phyloP scores from a whole-genome alignment of 2,329 filamentous ascomycete species.

The Clonostachys chloroleuca region DNA sequence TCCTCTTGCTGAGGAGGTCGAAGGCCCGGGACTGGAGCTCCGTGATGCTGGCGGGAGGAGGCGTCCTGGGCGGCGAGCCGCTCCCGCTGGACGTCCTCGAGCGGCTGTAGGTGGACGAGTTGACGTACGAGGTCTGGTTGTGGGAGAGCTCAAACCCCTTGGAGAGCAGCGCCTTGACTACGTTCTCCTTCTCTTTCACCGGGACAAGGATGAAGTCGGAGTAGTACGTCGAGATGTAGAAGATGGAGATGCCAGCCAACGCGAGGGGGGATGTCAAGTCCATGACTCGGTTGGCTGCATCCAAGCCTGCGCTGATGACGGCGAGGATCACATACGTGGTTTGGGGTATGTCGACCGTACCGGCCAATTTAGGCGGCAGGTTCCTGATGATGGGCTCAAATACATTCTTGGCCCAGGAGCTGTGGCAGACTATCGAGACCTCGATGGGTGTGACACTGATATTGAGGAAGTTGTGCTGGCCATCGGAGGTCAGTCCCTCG shows the following conservation, averaged over 20 bases:
- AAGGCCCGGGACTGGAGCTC: constrained; percentile 85
- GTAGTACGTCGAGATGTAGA: constrained; percentile 98
- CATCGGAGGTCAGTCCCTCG: constrained; percentile 43
- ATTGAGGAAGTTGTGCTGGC: constrained; percentile 85
- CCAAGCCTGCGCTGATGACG: constrained; percentile 83
- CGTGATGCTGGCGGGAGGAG: constrained; percentile 70
- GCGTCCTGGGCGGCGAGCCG: constrained; percentile 56
- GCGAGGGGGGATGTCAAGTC: constrained; percentile 89
- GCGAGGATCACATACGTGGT: constrained; percentile 87
- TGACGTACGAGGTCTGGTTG: constrained; percentile 63
- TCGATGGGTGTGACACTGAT: constrained; percentile 89
- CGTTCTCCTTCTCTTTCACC: constrained; percentile 64
- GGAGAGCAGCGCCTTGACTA: constrained; percentile 71
- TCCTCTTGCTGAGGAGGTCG: constrained; percentile 70
- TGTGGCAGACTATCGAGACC: constrained; percentile 86
- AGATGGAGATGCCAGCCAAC: constrained; percentile 89
- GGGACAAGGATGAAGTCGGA: constrained; percentile 95
- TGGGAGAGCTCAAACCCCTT: constrained; percentile 83
- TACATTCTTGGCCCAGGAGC: constrained; percentile 65
- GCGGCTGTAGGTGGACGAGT: constrained; percentile 29
- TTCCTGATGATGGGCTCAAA: constrained; percentile 68
- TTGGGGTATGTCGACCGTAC: constrained; percentile 66
- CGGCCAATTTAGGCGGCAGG: constrained; percentile 50
- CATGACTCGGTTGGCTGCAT: constrained; percentile 85
- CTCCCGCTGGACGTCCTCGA: constrained; percentile 20